Evolutionary conservation across 1,284 basidiomycete species (phyloP), one percentile per base, ranked within the genome.

Genomic region (Trichosporon sp.): DNA sequence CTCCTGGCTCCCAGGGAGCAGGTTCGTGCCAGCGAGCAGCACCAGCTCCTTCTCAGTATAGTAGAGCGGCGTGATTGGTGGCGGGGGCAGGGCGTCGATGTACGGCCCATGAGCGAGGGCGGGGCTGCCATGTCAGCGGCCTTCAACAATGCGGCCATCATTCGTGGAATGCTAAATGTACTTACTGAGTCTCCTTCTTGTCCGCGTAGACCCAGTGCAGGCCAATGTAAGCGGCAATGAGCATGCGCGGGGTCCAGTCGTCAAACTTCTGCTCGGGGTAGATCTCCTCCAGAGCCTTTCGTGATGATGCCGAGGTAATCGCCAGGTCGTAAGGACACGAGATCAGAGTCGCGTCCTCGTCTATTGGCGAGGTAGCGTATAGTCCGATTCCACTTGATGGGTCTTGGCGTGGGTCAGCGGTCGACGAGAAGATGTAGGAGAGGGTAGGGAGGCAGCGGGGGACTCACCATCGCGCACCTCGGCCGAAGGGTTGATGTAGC

Each of bases 281-380:
- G 9, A 71, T 14, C 65, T 54, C 27, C 25, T n/a, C 7, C 49
- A 54, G 49, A 1, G 49, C 49, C 7, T 7, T 13, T 9, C 25
- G 27, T 2, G 49, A 11, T 27, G 25, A n/a, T 16, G 29, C 49
- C 13, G 86, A 84, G 0, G 90, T 91, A 63, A 95, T 85, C 25
- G 87, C 86, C 27, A 91, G 81, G 0, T 83, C 79, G 71, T 92
- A 89, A 0, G 92, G 91, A 71, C 89, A 90, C 0, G 88, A 86
- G 19, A 90, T 86, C 59, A 91, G 82, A 6, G 81, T 82, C 3
- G 83, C 81, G 64, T 89, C 86, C 0, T 80, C 69, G 7, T 79
- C 75, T 33, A 92, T 75, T 1, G 81, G 74, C 8, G 80, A 70
- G 0, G 75, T 76, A 0, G 91, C 85, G 62, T 86, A 77, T 44